Conservation (phyloP, 2,329 filamentous ascomycete species). For the Sporothrix inflata region DNA sequence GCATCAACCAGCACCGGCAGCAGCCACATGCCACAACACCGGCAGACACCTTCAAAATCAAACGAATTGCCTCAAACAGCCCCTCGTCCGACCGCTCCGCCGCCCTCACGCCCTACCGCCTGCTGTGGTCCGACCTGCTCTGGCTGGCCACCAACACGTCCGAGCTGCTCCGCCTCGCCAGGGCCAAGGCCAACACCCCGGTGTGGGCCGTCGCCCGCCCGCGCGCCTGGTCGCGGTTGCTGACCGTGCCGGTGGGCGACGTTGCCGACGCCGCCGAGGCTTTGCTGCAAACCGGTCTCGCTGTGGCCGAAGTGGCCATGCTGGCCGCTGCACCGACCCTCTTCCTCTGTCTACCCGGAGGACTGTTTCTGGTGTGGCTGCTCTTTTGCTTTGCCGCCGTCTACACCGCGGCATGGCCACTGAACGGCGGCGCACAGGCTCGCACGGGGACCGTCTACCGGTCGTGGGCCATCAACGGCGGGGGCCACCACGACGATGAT, state of each 20-base stretch:
- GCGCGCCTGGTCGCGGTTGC: neutral
- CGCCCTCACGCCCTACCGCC: neutral
- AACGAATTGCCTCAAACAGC: slow-evolving; percentile 19
- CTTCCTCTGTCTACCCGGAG: slow-evolving; percentile 40
- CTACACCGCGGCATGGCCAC: slow-evolving; percentile 37
- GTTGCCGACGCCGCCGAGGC: slow-evolving; percentile 41
- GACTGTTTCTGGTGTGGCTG: slow-evolving; percentile 39
- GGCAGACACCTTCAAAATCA: slow-evolving; percentile 26
- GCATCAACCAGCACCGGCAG: slow-evolving; percentile 25
- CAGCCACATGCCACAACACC: neutral
- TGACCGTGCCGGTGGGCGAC: slow-evolving; percentile 39
- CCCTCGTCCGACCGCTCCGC: neutral
- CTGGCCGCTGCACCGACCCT: slow-evolving; percentile 38
- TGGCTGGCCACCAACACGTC: slow-evolving; percentile 19
- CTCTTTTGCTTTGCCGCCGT: slow-evolving; percentile 35
- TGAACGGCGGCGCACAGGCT: slow-evolving; percentile 36
- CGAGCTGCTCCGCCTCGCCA: slow-evolving; percentile 10
- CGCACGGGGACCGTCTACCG: slow-evolving; percentile 3
- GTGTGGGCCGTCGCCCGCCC: neutral
- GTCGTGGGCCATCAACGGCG: slow-evolving; percentile 20
- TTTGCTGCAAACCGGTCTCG: slow-evolving; percentile 27
- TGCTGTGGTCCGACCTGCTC: slow-evolving; percentile 26
- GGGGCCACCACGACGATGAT: slow-evolving; percentile 30
- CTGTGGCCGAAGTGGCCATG: slow-evolving; percentile 36
- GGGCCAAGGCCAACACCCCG: neutral